Percentiles rank a stretch among this genome's conserved stretches.
phyloP scores from a whole-genome alignment of 2,329 filamentous ascomycete species.

The Beauveria varroae region DNA sequence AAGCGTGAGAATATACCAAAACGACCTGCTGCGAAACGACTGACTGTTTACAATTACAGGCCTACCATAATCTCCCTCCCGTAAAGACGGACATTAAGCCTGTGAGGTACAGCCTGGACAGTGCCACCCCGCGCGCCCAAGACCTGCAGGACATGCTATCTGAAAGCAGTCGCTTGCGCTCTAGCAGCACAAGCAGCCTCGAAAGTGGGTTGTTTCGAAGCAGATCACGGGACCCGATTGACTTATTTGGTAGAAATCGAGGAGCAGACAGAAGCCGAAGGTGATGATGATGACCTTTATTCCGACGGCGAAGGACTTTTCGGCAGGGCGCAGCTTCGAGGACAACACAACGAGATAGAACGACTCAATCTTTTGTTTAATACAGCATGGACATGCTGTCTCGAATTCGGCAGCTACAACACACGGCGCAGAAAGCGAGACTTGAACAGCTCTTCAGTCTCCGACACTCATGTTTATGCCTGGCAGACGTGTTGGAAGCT shows the following conservation, averaged over 20 bases:
- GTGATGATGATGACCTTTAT: constrained; percentile 44
- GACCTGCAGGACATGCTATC: constrained; percentile 66
- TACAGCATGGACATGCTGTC: constrained; percentile 8
- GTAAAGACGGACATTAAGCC: constrained; percentile 69
- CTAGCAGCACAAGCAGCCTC: constrained; percentile 65
- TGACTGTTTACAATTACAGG: background rate
- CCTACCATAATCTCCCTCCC: constrained; percentile 53
- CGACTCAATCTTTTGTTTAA: constrained; percentile 67
- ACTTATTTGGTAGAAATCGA: constrained; percentile 44
- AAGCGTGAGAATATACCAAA: constrained; percentile 16
- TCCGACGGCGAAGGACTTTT: constrained; percentile 62
- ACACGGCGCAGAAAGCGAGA: constrained; percentile 7
- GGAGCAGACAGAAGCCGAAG: constrained; percentile 43
- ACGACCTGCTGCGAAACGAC: background rate
- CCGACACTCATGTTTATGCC: constrained; percentile 74
- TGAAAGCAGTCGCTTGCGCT: constrained; percentile 49
- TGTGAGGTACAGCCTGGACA: constrained; percentile 57
- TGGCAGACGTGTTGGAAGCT: constrained; percentile 94
- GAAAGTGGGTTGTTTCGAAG: constrained; percentile 51
- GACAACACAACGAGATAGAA: constrained; percentile 50
- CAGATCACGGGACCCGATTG: background rate
- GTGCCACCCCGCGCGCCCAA: constrained; percentile 74
- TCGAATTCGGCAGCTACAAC: constrained; percentile 10
- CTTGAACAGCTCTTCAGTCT: constrained; percentile 20
- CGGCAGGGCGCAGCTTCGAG: constrained; percentile 59